Percentiles rank a stretch among this genome's conserved stretches.
Evolutionary conservation across 306 rosid genomes (phyloP).

Genomic region (Potentilla sterilis): DNA sequence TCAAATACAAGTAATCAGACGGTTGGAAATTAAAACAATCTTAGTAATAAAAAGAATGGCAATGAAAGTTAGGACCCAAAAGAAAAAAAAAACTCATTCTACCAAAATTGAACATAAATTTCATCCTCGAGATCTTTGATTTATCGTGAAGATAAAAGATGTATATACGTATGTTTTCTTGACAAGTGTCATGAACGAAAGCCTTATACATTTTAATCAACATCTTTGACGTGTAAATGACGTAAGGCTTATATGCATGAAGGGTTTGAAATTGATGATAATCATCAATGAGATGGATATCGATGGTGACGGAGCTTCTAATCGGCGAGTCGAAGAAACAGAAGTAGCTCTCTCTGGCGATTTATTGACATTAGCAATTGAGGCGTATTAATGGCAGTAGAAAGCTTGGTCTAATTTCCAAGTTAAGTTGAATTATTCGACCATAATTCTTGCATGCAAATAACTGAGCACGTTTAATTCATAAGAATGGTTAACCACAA

Average conservation of each 20-base stretch:
- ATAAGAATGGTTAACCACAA: not conserved
- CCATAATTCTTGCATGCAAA: constrained; percentile 6
- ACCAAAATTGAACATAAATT: not conserved
- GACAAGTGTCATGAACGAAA: not conserved
- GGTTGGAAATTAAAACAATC: not conserved
- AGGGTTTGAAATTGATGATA: constrained; percentile 7
- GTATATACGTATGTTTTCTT: not conserved
- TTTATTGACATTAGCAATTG: constrained; percentile 11
- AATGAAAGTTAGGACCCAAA: too few relatives aligned
- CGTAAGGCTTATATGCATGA: constrained; percentile 38
- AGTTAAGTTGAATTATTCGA: constrained; percentile 19
- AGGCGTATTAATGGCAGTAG: constrained; percentile 18
- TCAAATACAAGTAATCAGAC: not conserved
- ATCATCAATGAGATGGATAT: not conserved
- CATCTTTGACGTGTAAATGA: constrained; percentile 40
- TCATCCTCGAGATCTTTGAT: not conserved
- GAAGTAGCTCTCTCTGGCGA: constrained; percentile 2
- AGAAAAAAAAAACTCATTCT: not conserved
- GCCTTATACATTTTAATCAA: not conserved
- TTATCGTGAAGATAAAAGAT: not conserved
- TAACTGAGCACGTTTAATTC: not conserved
- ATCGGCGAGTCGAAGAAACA: not conserved
- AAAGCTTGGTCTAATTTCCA: not conserved
- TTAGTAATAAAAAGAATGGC: too few relatives aligned
- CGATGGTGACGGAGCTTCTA: constrained; percentile 7